phyloP scores from a whole-genome alignment of 2,329 filamentous ascomycete species.

The Hymenoscyphus repandus region DNA sequence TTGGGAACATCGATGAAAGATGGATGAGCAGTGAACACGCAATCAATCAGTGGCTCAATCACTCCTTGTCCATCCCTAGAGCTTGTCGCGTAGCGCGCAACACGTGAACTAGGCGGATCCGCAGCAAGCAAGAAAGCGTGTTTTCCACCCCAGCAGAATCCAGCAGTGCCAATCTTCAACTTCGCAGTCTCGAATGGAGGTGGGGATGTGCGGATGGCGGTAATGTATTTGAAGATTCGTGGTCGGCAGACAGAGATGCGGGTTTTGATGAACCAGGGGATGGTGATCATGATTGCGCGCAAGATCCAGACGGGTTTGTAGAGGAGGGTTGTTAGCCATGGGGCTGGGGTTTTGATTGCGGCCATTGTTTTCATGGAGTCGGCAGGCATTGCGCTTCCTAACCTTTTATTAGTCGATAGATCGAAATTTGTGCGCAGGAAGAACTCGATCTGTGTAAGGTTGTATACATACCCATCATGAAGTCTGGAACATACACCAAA shows the following conservation, averaged over 20 bases:
- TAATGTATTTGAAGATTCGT: conserved; percentile 35
- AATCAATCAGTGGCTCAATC: conserved; percentile 38
- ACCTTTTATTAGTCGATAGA: background rate
- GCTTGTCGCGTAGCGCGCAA: conserved; percentile 9
- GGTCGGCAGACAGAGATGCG: conserved; percentile 28
- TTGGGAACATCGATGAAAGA: conserved; percentile 40
- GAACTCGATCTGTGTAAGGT: background rate
- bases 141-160: conserved; percentile 61
- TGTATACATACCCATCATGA: conserved; percentile 39
- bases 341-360: conserved; percentile 16
- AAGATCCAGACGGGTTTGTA: conserved; percentile 36
- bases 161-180: conserved; percentile 46
- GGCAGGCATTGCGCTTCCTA: conserved; percentile 17
- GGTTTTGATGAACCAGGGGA: conserved; percentile 28
- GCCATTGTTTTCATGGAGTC: conserved; percentile 15
- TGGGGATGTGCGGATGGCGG: conserved; percentile 29
- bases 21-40: conserved; percentile 47
- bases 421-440: background rate
- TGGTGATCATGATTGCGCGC: conserved; percentile 35
- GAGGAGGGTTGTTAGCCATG: conserved; percentile 19
- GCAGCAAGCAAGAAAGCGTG: conserved; percentile 45
- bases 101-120: conserved; percentile 28
- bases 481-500: conserved; percentile 45
- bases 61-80: background rate
- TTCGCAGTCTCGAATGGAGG: conserved; percentile 25